A percentile compares a stretch with the other conserved stretches of the same genome.
Evolutionary conservation across 352 stramenopile genomes (phyloP).

Genomic region (Globisporangium spinosum): DNA sequence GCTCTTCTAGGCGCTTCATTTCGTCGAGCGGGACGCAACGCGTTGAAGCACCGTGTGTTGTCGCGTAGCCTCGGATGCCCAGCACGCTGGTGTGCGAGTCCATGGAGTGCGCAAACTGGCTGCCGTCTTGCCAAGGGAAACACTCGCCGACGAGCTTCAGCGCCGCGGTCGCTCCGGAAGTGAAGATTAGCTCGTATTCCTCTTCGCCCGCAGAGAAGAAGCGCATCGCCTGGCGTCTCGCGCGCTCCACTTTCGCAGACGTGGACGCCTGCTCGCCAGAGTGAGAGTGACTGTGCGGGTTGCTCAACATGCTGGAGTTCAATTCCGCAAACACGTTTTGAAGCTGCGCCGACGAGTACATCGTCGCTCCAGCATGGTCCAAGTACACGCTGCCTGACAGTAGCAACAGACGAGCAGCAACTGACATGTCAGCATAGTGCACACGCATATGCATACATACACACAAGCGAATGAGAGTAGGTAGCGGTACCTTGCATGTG

Average conservation of each 20-base stretch:
- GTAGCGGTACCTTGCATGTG: slow-evolving; percentile 29
- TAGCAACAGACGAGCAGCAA: not conserved
- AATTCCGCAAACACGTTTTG: slow-evolving; percentile 46
- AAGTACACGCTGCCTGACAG: slow-evolving; percentile 53
- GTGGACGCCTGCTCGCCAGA: slow-evolving; percentile 32
- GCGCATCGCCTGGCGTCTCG: slow-evolving; percentile 45
- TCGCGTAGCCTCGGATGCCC: slow-evolving; percentile 51
- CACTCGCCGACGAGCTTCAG: slow-evolving; percentile 81
- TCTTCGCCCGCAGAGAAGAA: slow-evolving; percentile 70
- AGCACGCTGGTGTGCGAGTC: slow-evolving; percentile 77
- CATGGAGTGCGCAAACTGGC: slow-evolving; percentile 52
- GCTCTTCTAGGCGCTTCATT: slow-evolving; percentile 31
- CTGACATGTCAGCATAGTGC: not conserved
- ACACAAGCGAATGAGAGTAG: not conserved
- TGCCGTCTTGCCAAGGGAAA: slow-evolving; percentile 64
- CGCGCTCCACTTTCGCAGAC: slow-evolving; percentile 35
- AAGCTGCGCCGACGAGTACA: slow-evolving; percentile 70
- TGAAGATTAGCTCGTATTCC: slow-evolving; percentile 84
- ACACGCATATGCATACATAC: not conserved
- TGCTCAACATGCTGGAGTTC: slow-evolving; percentile 47
- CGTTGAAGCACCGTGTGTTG: slow-evolving; percentile 22
- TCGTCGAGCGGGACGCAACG: slow-evolving; percentile 35
- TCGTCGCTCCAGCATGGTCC: slow-evolving; percentile 81
- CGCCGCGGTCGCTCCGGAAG: slow-evolving; percentile 71
- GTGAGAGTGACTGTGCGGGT: slow-evolving; percentile 51